Conservation (phyloP, 208 protist genomes). For the Trypanosoma grayi region DNA sequence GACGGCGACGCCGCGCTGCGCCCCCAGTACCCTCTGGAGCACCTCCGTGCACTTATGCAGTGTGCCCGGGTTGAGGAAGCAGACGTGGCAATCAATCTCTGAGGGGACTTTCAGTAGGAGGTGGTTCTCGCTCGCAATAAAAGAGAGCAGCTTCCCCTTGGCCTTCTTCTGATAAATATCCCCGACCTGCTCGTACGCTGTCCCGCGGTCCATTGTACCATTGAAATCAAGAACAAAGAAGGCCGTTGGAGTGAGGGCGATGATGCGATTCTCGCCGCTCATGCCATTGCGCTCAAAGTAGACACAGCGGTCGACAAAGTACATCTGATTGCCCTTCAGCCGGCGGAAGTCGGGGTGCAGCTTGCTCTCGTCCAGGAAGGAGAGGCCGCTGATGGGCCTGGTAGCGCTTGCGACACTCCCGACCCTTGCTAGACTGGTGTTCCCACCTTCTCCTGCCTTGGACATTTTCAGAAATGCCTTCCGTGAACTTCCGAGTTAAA, state of each 20-base stretch:
- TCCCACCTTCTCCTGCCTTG: neutral
- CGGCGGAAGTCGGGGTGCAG: constrained; percentile 11
- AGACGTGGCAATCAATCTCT: constrained; percentile 22
- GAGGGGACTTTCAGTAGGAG: constrained; percentile 10
- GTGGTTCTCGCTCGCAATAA: constrained; percentile 7
- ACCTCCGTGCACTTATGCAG: constrained; percentile 1
- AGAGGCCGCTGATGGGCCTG: neutral
- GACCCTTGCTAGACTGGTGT: neutral
- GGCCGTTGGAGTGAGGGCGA: constrained; percentile 16
- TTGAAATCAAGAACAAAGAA: constrained; percentile 19
- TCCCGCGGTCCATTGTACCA: constrained; percentile 17
- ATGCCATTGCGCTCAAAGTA: constrained; percentile 4
- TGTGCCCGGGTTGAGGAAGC: neutral
- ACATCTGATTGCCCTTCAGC: constrained; percentile 19
- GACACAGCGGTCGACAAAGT: constrained; percentile 9
- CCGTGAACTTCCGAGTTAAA: no score
- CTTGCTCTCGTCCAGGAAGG: constrained; percentile 11
- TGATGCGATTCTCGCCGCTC: constrained; percentile 4
- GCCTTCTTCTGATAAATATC: constrained; percentile 17
- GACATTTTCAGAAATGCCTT: no score
- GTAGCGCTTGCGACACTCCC: neutral
- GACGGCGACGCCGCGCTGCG: neutral
- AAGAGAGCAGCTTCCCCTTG: constrained; percentile 1
- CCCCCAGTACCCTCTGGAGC: constrained; percentile 1
- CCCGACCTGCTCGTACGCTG: constrained; percentile 5